Base-by-base conservation (phyloP, 257 asterid genomes). In the Striga asiatica region DNA sequence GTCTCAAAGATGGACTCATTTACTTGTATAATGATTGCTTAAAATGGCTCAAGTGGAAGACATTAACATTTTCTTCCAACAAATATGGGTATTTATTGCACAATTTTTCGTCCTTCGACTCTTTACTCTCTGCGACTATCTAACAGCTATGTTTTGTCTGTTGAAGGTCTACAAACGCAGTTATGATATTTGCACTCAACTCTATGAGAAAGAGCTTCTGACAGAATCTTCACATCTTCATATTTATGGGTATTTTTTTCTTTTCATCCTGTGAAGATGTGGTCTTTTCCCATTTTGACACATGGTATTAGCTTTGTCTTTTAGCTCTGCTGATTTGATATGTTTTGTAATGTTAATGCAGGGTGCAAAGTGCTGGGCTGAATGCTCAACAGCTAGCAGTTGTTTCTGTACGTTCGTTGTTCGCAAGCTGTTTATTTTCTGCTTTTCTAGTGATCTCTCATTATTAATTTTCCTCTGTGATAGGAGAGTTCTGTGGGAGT, bases 181-280 rank as follows among this genome's bases (percentile, higher is more conserved):
- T 69, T 84, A 79, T 68, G 88, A 81, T 60, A 67, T 88, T 62
- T 92, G 97, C 79, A 62, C 74, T 60, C 97, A 81, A 73, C 85
- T 84, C 63, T 88, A 92, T 59, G 91, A 92, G 67, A 92, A 92
- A 71, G 99, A 88, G 78, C 89, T 88, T 65, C 78, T 92, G 65
- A 92, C 89, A 20, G 95, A 87, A 42, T 62, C 70, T 56, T 88
- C 99, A 24, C 88, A 82, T 77, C 95, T 77, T 39, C 48, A 81
- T 74, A 78, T 88, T 66, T 92, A 87, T 65, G 99, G 97, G 98
- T 88, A 79, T 49, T 67, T 61, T 22, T 57, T 43, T 46, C 5
- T 59, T 43, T 38, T 45, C 71, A 53, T 37, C 54, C 48, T 48
- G 50, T 45, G 54, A 38, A 54, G 39, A 37, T 49, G 39, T 24